Evolutionary conservation across 2,329 filamentous ascomycete species (phyloP).

Genomic region (Alternaria ethzedia): DNA sequence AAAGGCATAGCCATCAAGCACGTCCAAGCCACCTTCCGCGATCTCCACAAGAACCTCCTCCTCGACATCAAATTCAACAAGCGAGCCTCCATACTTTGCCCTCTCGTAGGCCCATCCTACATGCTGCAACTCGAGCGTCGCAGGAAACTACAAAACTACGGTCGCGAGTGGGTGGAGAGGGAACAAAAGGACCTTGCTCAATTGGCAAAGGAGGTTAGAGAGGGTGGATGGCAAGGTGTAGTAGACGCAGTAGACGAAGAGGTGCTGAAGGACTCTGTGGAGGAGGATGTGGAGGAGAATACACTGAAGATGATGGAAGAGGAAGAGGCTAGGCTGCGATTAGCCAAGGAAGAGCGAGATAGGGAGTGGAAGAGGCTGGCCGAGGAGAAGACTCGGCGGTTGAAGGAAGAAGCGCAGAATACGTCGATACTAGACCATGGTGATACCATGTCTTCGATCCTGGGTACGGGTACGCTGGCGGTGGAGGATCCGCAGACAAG

Average conservation of each 20-base stretch:
- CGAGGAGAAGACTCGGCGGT: not conserved
- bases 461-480: constrained; percentile 5
- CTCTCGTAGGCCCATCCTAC: constrained; percentile 29
- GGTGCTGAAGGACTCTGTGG: not conserved
- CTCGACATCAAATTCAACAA: constrained; percentile 20
- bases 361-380: not conserved
- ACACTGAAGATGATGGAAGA: not conserved
- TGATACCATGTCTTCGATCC: not conserved
- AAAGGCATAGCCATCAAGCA: constrained; percentile 58
- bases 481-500: not conserved
- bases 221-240: not conserved
- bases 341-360: not conserved
- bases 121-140: constrained; percentile 20
- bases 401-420: not conserved
- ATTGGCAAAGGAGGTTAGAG: constrained; percentile 21
- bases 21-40: constrained; percentile 54
- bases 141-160: constrained; percentile 21
- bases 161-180: constrained; percentile 3
- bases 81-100: constrained; percentile 24
- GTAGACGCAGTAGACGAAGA: not conserved
- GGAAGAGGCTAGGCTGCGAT: not conserved
- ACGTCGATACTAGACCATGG: not conserved
- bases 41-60: constrained; percentile 20
- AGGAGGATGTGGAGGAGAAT: not conserved
- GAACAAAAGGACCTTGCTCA: constrained; percentile 7